phyloP scores from a whole-genome alignment of 2,329 filamentous ascomycete species.

The Parascedosporium putredinis region DNA sequence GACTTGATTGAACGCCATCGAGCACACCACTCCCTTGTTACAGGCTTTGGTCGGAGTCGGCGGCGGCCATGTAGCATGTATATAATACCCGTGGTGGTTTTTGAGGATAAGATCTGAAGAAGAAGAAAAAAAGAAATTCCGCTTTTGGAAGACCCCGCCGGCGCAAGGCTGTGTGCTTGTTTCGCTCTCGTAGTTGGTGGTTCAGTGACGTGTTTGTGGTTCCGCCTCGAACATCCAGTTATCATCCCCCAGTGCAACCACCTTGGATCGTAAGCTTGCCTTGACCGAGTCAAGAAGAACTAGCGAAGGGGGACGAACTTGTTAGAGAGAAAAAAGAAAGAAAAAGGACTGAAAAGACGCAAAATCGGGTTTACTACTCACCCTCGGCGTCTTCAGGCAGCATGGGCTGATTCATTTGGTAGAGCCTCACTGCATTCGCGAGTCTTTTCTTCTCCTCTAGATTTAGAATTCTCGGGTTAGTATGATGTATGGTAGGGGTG shows the following conservation, averaged over 20 bases:
- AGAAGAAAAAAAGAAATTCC: too few species aligned
- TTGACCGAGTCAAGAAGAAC: slow-evolving; percentile 62
- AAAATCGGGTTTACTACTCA: too few species aligned
- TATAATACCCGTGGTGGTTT: slow-evolving; percentile 6
- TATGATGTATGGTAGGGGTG: too few species aligned
- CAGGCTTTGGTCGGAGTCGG: not conserved
- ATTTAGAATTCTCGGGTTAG: too few species aligned
- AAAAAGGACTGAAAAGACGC: too few species aligned
- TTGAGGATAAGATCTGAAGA: too few species aligned
- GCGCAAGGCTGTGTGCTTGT: not conserved
- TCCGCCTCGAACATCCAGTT: slow-evolving; percentile 80
- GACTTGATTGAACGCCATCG: slow-evolving; percentile 40
- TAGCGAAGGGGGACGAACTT: too few species aligned
- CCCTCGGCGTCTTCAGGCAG: slow-evolving; percentile 56
- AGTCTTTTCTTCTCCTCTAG: slow-evolving; percentile 48
- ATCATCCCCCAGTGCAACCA: slow-evolving; percentile 66
- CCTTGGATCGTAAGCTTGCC: slow-evolving; percentile 61
- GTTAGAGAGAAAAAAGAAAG: too few species aligned
- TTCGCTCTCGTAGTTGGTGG: not conserved
- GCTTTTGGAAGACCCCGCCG: too few species aligned
- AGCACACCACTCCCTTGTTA: slow-evolving; percentile 9
- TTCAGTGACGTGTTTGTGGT: slow-evolving; percentile 5
- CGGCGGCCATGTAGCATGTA: not conserved
- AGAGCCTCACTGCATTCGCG: slow-evolving; percentile 50
- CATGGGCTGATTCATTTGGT: slow-evolving; percentile 43